Conservation (phyloP, 2,329 filamentous ascomycete genomes). For the Thermoascus crustaceus region DNA sequence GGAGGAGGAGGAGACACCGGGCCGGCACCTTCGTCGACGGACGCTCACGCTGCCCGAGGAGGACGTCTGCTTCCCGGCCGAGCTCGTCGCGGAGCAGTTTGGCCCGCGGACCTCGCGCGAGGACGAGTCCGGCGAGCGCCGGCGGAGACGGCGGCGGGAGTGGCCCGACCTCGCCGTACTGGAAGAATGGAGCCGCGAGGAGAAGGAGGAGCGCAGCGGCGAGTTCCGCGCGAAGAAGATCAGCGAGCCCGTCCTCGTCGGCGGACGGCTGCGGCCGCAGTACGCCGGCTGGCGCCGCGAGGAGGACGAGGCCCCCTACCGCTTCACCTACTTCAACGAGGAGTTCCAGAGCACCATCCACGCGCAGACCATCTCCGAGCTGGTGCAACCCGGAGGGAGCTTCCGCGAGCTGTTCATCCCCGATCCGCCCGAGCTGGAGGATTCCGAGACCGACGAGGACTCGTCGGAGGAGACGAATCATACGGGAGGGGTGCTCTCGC, state of each 20-base stretch:
- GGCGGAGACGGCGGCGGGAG: constrained; percentile 57
- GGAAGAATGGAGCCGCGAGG: constrained; percentile 82
- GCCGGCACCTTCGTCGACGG: constrained; percentile 43
- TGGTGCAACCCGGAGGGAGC: constrained; percentile 73
- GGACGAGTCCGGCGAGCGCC: constrained; percentile 31
- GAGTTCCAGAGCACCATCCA: constrained; percentile 94
- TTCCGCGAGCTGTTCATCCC: constrained; percentile 89
- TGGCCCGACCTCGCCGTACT: constrained; percentile 83
- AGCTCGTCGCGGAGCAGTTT: constrained; percentile 73
- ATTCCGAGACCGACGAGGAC: constrained; percentile 59
- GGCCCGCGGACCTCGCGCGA: constrained; percentile 42
- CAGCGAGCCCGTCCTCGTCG: constrained; percentile 85
- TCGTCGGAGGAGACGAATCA: too few relatives aligned
- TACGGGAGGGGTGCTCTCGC: too few relatives aligned
- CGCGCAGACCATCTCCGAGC: constrained; percentile 86
- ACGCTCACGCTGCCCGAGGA: constrained; percentile 60
- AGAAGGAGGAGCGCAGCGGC: constrained; percentile 80
- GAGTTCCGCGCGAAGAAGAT: constrained; percentile 82
- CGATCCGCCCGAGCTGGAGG: constrained; percentile 66
- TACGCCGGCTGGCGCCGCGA: constrained; percentile 75
- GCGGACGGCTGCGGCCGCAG: constrained; percentile 75
- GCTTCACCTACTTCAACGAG: constrained; percentile 98
- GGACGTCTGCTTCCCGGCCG: constrained; percentile 88
- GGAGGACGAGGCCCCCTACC: constrained; percentile 82
- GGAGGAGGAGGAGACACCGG: constrained; percentile 27